Evolutionary conservation across 1,139 yeast species (phyloP), one percentile per base, ranked within the genome.

Genomic region (Candida tetrigidarum): DNA sequence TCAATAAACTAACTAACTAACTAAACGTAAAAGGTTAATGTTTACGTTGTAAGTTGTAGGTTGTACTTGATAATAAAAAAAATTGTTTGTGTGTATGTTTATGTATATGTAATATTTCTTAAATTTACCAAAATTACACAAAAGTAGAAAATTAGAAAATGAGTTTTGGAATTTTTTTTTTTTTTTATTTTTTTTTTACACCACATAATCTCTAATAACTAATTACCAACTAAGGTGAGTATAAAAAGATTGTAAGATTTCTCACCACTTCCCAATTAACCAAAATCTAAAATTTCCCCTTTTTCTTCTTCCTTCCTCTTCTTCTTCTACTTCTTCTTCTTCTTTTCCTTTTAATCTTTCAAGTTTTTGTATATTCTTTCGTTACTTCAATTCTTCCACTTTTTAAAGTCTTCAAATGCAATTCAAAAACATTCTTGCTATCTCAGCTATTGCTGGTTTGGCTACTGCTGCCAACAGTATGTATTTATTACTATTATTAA

Each of bases 381-480:
- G 19, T 42, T 36, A 37, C 15, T 40, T 37, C 33, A 12, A 19
- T 29, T 36, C 39, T 26, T 36, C 25, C 18, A 18, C 40, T 41
- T 41, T 26, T 37, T 23, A 20, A 20, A 36, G 15, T 14, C n/a
- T n/a, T 26, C 39, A 27, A 38, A 80, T 79, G 84, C 82, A 78
- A 71, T 69, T 78, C 66, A 78, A 69, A 64, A 66, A 76, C 54
- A 54, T 76, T 53, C 55, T 74, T 49, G 72, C 75, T 54, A 62
- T 70, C 48, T 67, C 80, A 51, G 76, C 79, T 56, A 53, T 73
- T 41, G 67, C 75, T 50, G 76, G 77, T 50, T 60, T 76, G 45
- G 66, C 77, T 49, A 63, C 71, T 49, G 78, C 72, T 59, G 74
- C 70, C 55, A 70, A 81, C 71, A 76, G 76, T 81, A 80, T 68